These are phyloP conservation scores for Raffaelea ambrosiae DNA, from an alignment of 2,329 filamentous ascomycete species.

Conservation along the genomic window DNA sequence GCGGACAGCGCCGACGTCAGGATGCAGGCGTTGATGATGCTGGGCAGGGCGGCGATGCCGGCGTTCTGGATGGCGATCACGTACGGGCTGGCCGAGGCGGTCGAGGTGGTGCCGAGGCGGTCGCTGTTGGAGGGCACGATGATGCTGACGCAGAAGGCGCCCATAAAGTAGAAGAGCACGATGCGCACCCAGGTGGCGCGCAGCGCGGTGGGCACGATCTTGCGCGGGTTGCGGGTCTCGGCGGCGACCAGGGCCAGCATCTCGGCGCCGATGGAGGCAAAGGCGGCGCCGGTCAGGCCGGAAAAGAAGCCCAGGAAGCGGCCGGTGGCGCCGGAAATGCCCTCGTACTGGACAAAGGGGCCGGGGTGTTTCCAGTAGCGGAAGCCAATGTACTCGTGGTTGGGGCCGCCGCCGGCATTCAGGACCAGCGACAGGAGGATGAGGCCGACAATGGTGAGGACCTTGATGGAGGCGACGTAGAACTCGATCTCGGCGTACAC, in stretches of 20 bases:
- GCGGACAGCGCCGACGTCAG: constrained; percentile 63
- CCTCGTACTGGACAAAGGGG: constrained; percentile 38
- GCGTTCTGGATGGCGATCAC: constrained; percentile 66
- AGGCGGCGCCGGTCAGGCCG: constrained; percentile 46
- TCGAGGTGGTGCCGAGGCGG: constrained; percentile 20
- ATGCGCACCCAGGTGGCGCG: constrained; percentile 20
- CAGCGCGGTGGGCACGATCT: constrained; percentile 11
- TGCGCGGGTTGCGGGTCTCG: constrained; percentile 13
- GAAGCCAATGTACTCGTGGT: constrained; percentile 39
- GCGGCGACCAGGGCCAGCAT: constrained; percentile 22
- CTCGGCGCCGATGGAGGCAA: constrained; percentile 55
- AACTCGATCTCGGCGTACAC: constrained; percentile 56
- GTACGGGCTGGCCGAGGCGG: constrained; percentile 44
- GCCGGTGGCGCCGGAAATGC: constrained; percentile 31
- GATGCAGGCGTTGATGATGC: constrained; percentile 68
- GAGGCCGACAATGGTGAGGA: constrained; percentile 50
- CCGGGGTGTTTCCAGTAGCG: constrained; percentile 35
- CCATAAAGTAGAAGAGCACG: constrained; percentile 21
- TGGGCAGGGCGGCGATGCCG: constrained; percentile 57
- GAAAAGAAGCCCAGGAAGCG: constrained; percentile 51
- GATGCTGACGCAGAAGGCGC: constrained; percentile 21
- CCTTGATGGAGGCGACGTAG: constrained; percentile 52
- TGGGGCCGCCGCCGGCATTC: constrained; percentile 46
- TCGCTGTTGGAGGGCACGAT: constrained; percentile 17
- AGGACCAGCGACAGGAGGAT: constrained; percentile 47